These are phyloP conservation scores for Leccinum fallax DNA, from an alignment of 1,284 basidiomycete genomes.

Conservation along the genomic window DNA sequence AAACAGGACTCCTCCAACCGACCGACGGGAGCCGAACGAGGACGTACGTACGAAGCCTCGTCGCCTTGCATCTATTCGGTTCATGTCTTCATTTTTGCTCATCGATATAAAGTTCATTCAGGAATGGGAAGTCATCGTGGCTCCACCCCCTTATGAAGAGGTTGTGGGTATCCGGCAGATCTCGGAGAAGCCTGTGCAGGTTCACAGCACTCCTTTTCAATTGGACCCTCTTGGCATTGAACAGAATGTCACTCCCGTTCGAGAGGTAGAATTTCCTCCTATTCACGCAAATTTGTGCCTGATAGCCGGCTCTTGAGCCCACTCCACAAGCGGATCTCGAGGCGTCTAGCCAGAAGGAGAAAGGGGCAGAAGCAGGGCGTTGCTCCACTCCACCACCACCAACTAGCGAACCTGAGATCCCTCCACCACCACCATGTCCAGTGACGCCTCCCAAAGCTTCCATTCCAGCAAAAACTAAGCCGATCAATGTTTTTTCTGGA, in stretches of 20 bases:
- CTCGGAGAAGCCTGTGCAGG: slow-evolving; percentile 9
- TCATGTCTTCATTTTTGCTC: slow-evolving; percentile 19
- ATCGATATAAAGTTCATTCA: slow-evolving; percentile 27
- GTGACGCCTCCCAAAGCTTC: slow-evolving; percentile 21
- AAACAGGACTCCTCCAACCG: slow-evolving; percentile 49
- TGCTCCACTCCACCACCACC: slow-evolving; percentile 17
- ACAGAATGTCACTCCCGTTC: slow-evolving; percentile 7
- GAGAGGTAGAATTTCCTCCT: slow-evolving; percentile 20
- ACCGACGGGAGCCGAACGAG: slow-evolving; percentile 30
- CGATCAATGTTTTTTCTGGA: slow-evolving; percentile 43
- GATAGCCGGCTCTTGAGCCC: slow-evolving; percentile 18
- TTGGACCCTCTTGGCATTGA: slow-evolving; percentile 1
- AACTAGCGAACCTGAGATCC: slow-evolving; percentile 15
- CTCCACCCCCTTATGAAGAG: slow-evolving; percentile 35
- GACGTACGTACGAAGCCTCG: slow-evolving; percentile 27
- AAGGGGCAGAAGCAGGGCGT: slow-evolving; percentile 11
- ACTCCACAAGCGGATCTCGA: slow-evolving; percentile 3
- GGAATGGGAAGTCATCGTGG: slow-evolving; percentile 36
- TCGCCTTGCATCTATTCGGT: background rate
- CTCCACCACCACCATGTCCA: slow-evolving; percentile 9
- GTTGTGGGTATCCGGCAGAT: slow-evolving; percentile 13
- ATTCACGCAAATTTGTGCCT: slow-evolving; percentile 7
- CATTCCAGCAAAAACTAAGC: slow-evolving; percentile 4
- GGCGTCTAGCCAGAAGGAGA: slow-evolving; percentile 9
- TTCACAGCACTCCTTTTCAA: slow-evolving; percentile 6